These are phyloP conservation scores for Pseudophaeomoniella oleicola DNA, from an alignment of 2,329 filamentous ascomycete species.

Conservation along the genomic window DNA sequence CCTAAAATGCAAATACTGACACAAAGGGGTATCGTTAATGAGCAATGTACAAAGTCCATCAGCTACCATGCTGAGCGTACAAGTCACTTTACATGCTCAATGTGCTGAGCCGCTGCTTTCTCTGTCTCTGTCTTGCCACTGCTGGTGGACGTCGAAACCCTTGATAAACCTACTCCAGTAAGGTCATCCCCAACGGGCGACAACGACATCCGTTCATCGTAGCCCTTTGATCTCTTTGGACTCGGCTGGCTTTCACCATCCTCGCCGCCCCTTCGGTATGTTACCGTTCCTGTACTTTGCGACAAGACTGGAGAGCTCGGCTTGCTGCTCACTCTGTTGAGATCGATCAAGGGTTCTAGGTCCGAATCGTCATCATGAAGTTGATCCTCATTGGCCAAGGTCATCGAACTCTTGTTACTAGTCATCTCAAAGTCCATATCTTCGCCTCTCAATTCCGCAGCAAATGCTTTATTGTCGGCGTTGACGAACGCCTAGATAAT, in stretches of 20 bases:
- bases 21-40: too few relatives aligned
- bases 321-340: not conserved
- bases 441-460: constrained; percentile 8
- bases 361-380: not conserved
- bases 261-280: not conserved
- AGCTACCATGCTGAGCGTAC: too few relatives aligned
- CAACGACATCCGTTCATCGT: not conserved
- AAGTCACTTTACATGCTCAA: not conserved
- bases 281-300: not conserved
- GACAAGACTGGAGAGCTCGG: not conserved
- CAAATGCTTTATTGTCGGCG: constrained; percentile 30
- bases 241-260: not conserved
- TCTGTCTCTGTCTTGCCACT: too few relatives aligned
- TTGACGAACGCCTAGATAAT: constrained; percentile 29
- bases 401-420: not conserved
- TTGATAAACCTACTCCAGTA: too few relatives aligned
- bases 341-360: not conserved
- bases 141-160: too few relatives aligned
- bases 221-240: not conserved
- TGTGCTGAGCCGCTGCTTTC: not conserved
- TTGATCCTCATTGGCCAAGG: not conserved
- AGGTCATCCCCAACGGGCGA: not conserved
- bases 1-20: too few relatives aligned
- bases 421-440: not conserved
- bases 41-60: too few relatives aligned